Conservation (phyloP, 2,329 filamentous ascomycete species). For the Boeremia lycopersici region DNA sequence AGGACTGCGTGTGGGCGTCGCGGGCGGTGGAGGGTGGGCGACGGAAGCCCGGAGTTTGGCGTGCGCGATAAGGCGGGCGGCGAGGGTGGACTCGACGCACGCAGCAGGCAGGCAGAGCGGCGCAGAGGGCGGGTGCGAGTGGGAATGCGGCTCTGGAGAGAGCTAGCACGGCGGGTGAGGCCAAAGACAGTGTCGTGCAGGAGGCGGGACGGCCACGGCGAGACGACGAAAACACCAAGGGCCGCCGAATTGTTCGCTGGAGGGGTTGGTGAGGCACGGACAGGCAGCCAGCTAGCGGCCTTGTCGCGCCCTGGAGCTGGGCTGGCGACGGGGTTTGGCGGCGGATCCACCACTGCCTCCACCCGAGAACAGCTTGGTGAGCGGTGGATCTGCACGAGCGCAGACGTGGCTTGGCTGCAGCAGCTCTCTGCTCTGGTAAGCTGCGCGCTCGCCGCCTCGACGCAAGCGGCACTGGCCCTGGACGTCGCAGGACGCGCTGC, state of each 20-base stretch:
- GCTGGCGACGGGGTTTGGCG: constrained; percentile 32
- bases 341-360: constrained; percentile 31
- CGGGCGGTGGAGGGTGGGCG: too few species aligned
- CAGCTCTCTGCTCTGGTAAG: constrained; percentile 13
- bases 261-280: constrained; percentile 31
- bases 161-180: constrained; percentile 23
- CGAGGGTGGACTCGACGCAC: too few species aligned
- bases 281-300: constrained; percentile 28
- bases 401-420: constrained; percentile 17
- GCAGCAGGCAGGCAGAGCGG: constrained; percentile 23
- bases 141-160: constrained; percentile 34
- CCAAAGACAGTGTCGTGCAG: constrained; percentile 31
- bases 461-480: too few species aligned
- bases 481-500: too few species aligned
- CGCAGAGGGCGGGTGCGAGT: constrained; percentile 7
- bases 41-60: too few species aligned
- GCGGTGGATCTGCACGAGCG: constrained; percentile 25
- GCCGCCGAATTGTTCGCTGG: constrained; percentile 16
- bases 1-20: too few species aligned
- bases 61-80: too few species aligned
- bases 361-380: constrained; percentile 22
- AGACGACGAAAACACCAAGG: constrained; percentile 10
- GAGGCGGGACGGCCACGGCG: constrained; percentile 26
- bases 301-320: constrained; percentile 21
- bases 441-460: too few species aligned